Evolutionary conservation across 306 rosid species (phyloP).

Genomic region (Lathyrus oleraceus): DNA sequence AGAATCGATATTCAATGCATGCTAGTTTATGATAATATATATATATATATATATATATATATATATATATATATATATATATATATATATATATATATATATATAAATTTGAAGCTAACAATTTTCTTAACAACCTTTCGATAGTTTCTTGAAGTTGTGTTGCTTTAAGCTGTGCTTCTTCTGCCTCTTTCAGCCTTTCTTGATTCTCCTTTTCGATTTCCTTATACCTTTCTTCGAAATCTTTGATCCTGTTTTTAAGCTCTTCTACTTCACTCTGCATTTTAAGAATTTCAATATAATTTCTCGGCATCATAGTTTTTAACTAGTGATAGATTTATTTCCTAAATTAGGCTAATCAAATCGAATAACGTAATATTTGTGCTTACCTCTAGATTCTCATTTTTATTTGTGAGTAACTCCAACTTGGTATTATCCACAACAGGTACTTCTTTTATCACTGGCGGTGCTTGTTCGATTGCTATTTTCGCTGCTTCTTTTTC

Average conservation of each 20-base stretch:
- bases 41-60: slow-evolving; percentile 11
- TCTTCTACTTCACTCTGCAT: slow-evolving; percentile 61
- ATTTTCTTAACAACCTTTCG: slow-evolving; percentile 55
- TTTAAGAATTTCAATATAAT: slow-evolving; percentile 28
- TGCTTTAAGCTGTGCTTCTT: slow-evolving; percentile 68
- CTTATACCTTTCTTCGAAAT: slow-evolving; percentile 55
- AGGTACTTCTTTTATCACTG: slow-evolving; percentile 82
- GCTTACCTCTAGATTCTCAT: slow-evolving; percentile 65
- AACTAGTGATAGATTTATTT: no score
- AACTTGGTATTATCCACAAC: slow-evolving; percentile 74
- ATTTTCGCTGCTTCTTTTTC: slow-evolving; percentile 87
- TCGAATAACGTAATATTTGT: no score
- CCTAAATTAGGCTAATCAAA: no score
- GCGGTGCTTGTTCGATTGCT: slow-evolving; percentile 86
- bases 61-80: not conserved
- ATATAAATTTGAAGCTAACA: slow-evolving; percentile 16
- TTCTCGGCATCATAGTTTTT: not conserved
- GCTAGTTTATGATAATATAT: slow-evolving; percentile 31
- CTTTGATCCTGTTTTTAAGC: slow-evolving; percentile 60
- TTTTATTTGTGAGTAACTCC: slow-evolving; percentile 64
- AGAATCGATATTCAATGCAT: slow-evolving; percentile 34
- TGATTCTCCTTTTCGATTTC: slow-evolving; percentile 54
- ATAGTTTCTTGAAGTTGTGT: slow-evolving; percentile 71
- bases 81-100: slow-evolving; percentile 20
- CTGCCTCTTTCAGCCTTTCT: slow-evolving; percentile 67